A percentile compares a stretch with the other conserved stretches of the same genome.
Conservation (phyloP, 2,329 filamentous ascomycete species). For the Lachnellula occidentalis region DNA sequence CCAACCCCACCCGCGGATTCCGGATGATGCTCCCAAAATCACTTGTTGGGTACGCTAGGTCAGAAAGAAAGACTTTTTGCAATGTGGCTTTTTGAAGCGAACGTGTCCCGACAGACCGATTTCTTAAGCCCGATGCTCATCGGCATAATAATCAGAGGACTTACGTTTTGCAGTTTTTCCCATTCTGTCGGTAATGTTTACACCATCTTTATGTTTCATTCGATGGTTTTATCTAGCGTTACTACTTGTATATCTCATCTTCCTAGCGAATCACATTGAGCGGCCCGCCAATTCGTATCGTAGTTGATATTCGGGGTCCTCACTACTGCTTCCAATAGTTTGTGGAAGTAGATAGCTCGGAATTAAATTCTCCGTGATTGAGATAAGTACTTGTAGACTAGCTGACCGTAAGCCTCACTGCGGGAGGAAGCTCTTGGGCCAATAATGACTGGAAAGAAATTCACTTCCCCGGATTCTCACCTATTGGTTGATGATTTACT, state of each 20-base stretch:
- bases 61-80: neutral
- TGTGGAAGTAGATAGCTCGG: neutral
- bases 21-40: slow-evolving; percentile 3
- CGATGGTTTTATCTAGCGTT: too few species aligned
- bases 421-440: too few species aligned
- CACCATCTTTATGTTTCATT: too few species aligned
- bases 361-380: neutral
- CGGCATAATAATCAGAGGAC: too few species aligned
- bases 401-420: neutral
- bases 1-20: slow-evolving; percentile 5
- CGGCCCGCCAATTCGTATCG: neutral
- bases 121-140: too few species aligned
- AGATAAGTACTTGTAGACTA: neutral
- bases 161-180: too few species aligned
- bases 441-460: neutral
- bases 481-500: neutral
- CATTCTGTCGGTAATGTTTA: too few species aligned
- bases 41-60: slow-evolving; percentile 1
- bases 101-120: neutral
- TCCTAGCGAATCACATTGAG: neutral
- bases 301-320: too few species aligned
- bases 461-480: neutral
- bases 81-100: neutral
- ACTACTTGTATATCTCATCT: too few species aligned
- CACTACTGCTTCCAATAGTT: neutral